Evolutionary conservation across 805 yeast species (phyloP).

Genomic region (Candida dajiaensis): DNA sequence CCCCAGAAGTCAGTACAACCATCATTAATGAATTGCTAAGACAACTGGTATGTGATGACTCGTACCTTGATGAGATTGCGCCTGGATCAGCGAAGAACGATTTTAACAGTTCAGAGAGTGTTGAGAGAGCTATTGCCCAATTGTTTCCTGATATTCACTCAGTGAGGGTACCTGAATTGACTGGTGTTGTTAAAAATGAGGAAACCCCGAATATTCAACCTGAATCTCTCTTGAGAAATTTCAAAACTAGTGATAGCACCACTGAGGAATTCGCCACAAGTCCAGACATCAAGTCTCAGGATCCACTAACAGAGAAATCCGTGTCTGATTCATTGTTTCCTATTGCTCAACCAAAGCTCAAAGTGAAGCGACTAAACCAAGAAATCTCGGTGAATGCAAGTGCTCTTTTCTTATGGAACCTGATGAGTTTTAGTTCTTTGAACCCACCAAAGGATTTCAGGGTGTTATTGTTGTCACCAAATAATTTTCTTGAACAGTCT

Average conservation of each 20-base stretch:
- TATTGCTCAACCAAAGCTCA: constrained; percentile 30
- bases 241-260: neutral
- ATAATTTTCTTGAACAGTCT: constrained; percentile 25
- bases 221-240: constrained; percentile 15
- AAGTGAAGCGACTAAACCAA: constrained; percentile 31
- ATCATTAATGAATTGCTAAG: constrained; percentile 27
- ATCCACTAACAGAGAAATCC: neutral
- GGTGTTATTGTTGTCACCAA: constrained; percentile 38
- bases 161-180: constrained; percentile 14
- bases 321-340: constrained; percentile 22
- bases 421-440: constrained; percentile 51
- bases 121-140: constrained; percentile 23
- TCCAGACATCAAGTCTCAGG: neutral
- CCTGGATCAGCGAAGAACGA: constrained; percentile 3
- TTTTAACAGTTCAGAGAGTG: constrained; percentile 11
- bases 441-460: constrained; percentile 45
- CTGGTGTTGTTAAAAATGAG: constrained; percentile 7
- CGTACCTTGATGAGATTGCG: constrained; percentile 9
- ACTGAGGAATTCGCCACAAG: neutral
- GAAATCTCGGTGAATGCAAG: constrained; percentile 40
- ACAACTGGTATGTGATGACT: constrained; percentile 23
- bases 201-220: constrained; percentile 2
- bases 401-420: constrained; percentile 50
- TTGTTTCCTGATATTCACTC: constrained; percentile 22
- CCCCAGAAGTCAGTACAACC: constrained; percentile 13